A percentile compares a stretch with the other conserved stretches of the same genome.
phyloP scores from a whole-genome alignment of 2,329 filamentous ascomycete species.

The Mariannaea elegans region DNA sequence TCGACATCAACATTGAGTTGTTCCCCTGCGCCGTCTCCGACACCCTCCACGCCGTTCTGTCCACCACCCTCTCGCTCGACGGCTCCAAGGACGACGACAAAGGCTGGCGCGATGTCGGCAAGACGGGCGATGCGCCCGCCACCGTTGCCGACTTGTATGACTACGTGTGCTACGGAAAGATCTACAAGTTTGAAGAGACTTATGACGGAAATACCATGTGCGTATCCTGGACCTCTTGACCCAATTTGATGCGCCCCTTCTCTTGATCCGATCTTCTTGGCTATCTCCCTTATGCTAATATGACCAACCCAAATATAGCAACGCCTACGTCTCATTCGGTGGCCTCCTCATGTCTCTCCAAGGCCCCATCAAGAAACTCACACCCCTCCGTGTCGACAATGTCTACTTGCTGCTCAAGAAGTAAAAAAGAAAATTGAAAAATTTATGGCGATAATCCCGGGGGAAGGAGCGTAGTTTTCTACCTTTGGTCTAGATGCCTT shows the following conservation, averaged over 20 bases:
- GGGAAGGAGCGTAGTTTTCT: slow-evolving; percentile 22
- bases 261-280: neutral
- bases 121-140: slow-evolving; percentile 61
- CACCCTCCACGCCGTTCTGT: slow-evolving; percentile 80
- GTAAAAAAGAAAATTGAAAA: slow-evolving; percentile 54
- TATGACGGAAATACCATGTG: slow-evolving; percentile 85
- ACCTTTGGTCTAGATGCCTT: slow-evolving; percentile 31
- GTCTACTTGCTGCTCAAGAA: slow-evolving; percentile 96
- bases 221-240: slow-evolving; percentile 16
- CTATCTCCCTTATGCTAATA: slow-evolving; percentile 22
- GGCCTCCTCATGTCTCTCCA: slow-evolving; percentile 90
- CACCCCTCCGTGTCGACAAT: slow-evolving; percentile 89
- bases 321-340: slow-evolving; percentile 93
- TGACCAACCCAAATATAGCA: slow-evolving; percentile 61
- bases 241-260: neutral
- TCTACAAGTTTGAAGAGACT: slow-evolving; percentile 87
- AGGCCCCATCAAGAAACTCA: slow-evolving; percentile 95
- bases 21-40: slow-evolving; percentile 82
- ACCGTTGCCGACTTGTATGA: slow-evolving; percentile 82
- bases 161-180: slow-evolving; percentile 89
- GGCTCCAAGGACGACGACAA: slow-evolving; percentile 79
- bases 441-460: slow-evolving; percentile 1
- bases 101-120: slow-evolving; percentile 82
- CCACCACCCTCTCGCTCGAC: slow-evolving; percentile 86
- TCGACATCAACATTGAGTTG: slow-evolving; percentile 95